Percentiles rank a stretch among this genome's conserved stretches.
phyloP scores from a whole-genome alignment of 495 filamentous ascomycete species.

The Elaphomyces granulatus region DNA sequence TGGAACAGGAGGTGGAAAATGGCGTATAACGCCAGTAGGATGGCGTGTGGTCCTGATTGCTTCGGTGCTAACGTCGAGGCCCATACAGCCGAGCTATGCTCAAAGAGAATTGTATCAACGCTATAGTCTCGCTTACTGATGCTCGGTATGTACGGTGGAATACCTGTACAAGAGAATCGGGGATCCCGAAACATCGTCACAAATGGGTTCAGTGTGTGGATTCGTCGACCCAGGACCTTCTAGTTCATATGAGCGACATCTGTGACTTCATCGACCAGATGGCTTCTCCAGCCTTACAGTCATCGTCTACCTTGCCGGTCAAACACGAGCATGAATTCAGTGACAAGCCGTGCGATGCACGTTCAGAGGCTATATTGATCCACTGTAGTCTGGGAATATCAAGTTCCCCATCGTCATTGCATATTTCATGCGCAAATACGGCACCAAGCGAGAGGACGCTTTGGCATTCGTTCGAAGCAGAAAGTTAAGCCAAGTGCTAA shows the following conservation, averaged over 20 bases:
- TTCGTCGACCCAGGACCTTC: conserved; percentile 21
- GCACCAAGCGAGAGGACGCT: conserved; percentile 3
- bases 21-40: conserved; percentile 15
- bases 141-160: conserved; percentile 15
- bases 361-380: conserved; percentile 16
- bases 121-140: conserved; percentile 22
- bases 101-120: conserved; percentile 17
- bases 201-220: conserved; percentile 23
- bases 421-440: conserved; percentile 19
- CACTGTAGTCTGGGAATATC: conserved; percentile 26
- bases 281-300: conserved; percentile 11
- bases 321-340: conserved; percentile 6
- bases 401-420: conserved; percentile 22
- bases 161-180: conserved; percentile 14
- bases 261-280: conserved; percentile 30
- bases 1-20: conserved; percentile 13
- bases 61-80: conserved; percentile 21
- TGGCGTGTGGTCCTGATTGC: conserved; percentile 22
- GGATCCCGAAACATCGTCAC: conserved; percentile 18
- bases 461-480: conserved; percentile 11
- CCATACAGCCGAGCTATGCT: conserved; percentile 17
- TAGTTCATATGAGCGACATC: conserved; percentile 17
- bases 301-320: conserved; percentile 8
- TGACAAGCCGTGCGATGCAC: conserved; percentile 4
- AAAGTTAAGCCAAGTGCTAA: conserved; percentile 13